Base-by-base conservation (phyloP, 2,329 filamentous ascomycete species). In the Lachnellula occidentalis region DNA sequence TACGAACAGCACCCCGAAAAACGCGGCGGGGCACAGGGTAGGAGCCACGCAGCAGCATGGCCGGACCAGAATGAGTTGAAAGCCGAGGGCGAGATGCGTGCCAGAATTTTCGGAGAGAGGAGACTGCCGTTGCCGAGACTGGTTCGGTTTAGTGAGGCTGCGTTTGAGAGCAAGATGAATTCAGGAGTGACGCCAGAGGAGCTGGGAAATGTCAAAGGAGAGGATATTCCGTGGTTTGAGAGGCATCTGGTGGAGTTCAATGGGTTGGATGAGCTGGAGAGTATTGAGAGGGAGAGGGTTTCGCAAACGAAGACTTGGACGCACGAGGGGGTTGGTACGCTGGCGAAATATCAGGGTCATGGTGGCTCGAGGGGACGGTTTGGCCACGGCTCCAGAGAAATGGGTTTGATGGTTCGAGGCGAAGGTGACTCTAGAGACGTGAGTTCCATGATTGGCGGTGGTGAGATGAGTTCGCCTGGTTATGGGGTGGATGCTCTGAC, bases 11-110 rank as follows among this genome's bases (percentile, higher is more conserved):
- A 4, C 9, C 27, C 27, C 12, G 27, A 31, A 31, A 31, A 31
- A 11, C 9, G 9, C 27, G 27, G 27, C 3, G 27, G 27, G 9
- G 9, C 27, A 3, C 17, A 24, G 45, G 5, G 48, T 34, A 2
- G 15, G 5, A 56, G 31, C 3, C 45, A 53, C 15, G 50, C 56
- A 3, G 50, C 56, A 3, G 15, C 41, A 11, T 58, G 56, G 56
- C 56, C 56, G 11, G 56, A 58, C 1, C 27, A 36, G 27, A 47
- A 41, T 15, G 56, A 58, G 50, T 45, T 55, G 24, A 58, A 54
- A 31, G 50, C 53, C 36, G 53, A 56, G 19, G 56, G 56, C 21
- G 53, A 58, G 31, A 19, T 50, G 15, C 53, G 56, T 36, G 34
- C 31, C 12, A 34, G 37, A 3, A 42, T 34, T 3, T 51, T 48